Evolutionary conservation across 2,329 filamentous ascomycete genomes (phyloP).

Genomic region (Coniochaeta sp.): DNA sequence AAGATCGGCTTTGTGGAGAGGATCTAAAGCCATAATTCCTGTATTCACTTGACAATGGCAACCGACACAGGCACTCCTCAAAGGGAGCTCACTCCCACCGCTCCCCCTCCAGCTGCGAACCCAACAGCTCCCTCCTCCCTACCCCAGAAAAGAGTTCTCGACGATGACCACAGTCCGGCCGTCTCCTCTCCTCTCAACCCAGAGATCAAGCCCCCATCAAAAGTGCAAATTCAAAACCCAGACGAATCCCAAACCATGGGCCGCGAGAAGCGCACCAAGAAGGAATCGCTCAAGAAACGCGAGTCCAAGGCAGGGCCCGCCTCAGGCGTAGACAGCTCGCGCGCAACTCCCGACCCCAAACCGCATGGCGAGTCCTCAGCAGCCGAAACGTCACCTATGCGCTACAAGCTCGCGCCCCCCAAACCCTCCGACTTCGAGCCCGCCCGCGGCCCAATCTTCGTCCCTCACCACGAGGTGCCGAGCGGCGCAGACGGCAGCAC

Average conservation of each 20-base stretch:
- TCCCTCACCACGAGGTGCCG: conserved; percentile 45
- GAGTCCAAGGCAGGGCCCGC: conserved; percentile 47
- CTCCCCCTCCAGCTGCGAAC: not conserved
- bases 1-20: not conserved
- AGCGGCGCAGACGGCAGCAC: conserved; percentile 37
- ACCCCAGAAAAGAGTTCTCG: conserved; percentile 58
- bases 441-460: conserved; percentile 49
- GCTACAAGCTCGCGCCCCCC: conserved; percentile 58
- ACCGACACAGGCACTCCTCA: conserved; percentile 13
- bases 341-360: conserved; percentile 52
- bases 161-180: conserved; percentile 63
- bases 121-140: conserved; percentile 28
- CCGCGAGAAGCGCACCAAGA: conserved; percentile 52
- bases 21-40: not conserved
- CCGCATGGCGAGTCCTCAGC: conserved; percentile 27
- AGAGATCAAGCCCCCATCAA: conserved; percentile 34
- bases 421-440: conserved; percentile 55
- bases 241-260: conserved; percentile 28
- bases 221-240: conserved; percentile 20
- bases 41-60: conserved; percentile 12
- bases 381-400: conserved; percentile 42
- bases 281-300: conserved; percentile 61
- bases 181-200: conserved; percentile 71
- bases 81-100: conserved; percentile 14
- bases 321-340: conserved; percentile 38